phyloP scores from a whole-genome alignment of 2,329 filamentous ascomycete genomes.

The Colletotrichum tropicale region DNA sequence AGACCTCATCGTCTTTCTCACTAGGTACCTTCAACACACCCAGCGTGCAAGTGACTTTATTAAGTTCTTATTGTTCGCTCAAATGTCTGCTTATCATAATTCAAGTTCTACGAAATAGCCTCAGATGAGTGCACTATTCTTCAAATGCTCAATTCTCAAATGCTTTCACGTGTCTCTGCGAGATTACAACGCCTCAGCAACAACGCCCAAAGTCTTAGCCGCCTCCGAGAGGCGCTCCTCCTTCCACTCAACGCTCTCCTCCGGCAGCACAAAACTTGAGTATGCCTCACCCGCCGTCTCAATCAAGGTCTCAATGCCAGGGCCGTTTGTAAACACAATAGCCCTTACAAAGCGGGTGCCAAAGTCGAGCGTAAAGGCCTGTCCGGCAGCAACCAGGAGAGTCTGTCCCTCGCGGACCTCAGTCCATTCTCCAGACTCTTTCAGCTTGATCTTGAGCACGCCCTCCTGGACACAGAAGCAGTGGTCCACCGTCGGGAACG shows the following conservation, averaged over 20 bases:
- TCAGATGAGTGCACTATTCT: no score
- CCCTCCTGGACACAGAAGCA: constrained; percentile 56
- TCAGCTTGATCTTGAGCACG: constrained; percentile 43
- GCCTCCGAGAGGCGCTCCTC: background rate
- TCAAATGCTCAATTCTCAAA: background rate
- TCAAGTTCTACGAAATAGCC: no score
- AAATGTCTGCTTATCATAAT: no score
- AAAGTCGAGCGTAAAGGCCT: constrained; percentile 48
- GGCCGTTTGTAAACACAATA: constrained; percentile 52
- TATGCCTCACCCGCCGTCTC: constrained; percentile 38
- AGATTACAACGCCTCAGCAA: background rate
- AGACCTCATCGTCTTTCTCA: no score
- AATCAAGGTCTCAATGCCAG: constrained; percentile 51
- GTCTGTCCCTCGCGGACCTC: constrained; percentile 51
- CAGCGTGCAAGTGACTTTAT: no score
- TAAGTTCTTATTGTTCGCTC: no score
- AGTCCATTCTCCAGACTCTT: constrained; percentile 27
- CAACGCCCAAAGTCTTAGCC: background rate
- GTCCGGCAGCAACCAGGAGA: constrained; percentile 49
- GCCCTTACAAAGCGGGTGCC: constrained; percentile 50
- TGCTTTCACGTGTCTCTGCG: background rate
- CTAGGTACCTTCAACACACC: no score
- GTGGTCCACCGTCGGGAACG: constrained; percentile 54
- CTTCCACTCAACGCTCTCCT: constrained; percentile 22
- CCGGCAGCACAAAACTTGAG: constrained; percentile 41